phyloP scores from a whole-genome alignment of 768 basidiomycete genomes.

The Imleria badia region DNA sequence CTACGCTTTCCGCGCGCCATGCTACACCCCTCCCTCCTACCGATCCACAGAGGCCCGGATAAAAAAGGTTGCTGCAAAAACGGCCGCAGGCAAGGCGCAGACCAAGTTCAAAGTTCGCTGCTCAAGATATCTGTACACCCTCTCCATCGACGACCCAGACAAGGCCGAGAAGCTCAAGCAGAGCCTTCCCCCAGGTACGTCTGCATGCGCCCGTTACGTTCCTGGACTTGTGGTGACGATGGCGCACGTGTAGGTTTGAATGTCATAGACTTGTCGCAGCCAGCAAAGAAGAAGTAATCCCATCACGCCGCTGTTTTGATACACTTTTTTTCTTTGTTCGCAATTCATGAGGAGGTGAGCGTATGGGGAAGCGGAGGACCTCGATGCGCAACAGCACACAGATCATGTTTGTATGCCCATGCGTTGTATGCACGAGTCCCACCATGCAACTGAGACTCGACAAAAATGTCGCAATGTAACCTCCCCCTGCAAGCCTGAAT shows the following conservation, averaged over 20 bases:
- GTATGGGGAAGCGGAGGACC: conserved; percentile 3
- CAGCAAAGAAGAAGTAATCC: conserved; percentile 69
- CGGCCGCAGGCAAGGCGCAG: conserved; percentile 67
- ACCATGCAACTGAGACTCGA: conserved; percentile 15
- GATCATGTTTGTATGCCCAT: conserved; percentile 23
- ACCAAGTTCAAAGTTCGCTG: conserved; percentile 99
- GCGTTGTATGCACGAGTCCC: conserved; percentile 17
- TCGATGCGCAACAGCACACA: conserved; percentile 4
- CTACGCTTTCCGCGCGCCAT: not conserved
- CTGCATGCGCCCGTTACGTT: not conserved
- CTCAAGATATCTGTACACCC: conserved; percentile 96
- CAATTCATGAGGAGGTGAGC: not conserved
- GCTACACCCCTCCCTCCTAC: not conserved
- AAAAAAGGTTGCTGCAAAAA: conserved; percentile 84
- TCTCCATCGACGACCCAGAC: conserved; percentile 91
- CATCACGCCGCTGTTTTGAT: not conserved
- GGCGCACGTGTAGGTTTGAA: conserved; percentile 53
- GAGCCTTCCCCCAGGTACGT: conserved; percentile 90
- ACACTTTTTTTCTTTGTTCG: conserved; percentile 2
- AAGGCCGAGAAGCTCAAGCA: conserved; percentile 98
- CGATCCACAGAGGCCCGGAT: conserved; percentile 84
- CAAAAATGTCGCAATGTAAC: not conserved
- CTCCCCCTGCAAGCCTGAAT: not conserved
- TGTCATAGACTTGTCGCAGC: conserved; percentile 63
- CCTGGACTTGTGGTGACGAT: not conserved